Evolutionary conservation across 176 grass and related monocot species (phyloP), one percentile per base, ranked within the genome.

Genomic region (Bothriochloa decipiens): DNA sequence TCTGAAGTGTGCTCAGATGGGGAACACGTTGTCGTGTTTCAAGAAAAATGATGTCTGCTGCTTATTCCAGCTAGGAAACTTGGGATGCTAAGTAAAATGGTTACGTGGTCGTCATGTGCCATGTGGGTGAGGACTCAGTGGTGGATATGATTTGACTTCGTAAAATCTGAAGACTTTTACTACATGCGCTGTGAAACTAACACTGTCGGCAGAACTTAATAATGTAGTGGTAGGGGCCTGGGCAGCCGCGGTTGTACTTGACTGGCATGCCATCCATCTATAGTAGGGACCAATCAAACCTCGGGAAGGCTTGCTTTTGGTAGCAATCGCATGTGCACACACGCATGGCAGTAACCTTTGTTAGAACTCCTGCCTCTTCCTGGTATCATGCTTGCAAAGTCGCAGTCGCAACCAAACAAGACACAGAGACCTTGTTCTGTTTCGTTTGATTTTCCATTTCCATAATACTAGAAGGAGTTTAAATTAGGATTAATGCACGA

Each of bases 281-380:
- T 50, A 52, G 32, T 33, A 36, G 49, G 73, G 49, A 14, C 18
- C 72, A 55, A 53, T 75, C 52, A 76, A 8, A 76, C 50, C 52
- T 76, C 22, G 55, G 33, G 20, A 60, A 14, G 32, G 9, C 1
- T 73, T 9, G 42, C 32, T 76, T 81, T 68, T 53, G 65, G 6
- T 36, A 69, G 46, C 78, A 81, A 49, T 37, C 8, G 2, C 79
- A 70, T 70, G 65, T 81, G 79, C 32, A 82, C 2, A n/a, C 66
- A 70, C 8, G 47, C 49, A 71, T 26, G 3, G 45, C 20, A 9
- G 43, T 45, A 53, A 14, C 49, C 45, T 39, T n/a, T 8, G 0
- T 23, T n/a, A 81, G 65, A 79, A 72, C 32, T 80, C 76, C 84
- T 86, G 76, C 66, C 76, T 79, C 60, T 58, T 65, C 62, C 49